These are phyloP conservation scores for Pseudozyma thailandica DNA, from an alignment of 1,284 basidiomycete species.

Conservation along the genomic window DNA sequence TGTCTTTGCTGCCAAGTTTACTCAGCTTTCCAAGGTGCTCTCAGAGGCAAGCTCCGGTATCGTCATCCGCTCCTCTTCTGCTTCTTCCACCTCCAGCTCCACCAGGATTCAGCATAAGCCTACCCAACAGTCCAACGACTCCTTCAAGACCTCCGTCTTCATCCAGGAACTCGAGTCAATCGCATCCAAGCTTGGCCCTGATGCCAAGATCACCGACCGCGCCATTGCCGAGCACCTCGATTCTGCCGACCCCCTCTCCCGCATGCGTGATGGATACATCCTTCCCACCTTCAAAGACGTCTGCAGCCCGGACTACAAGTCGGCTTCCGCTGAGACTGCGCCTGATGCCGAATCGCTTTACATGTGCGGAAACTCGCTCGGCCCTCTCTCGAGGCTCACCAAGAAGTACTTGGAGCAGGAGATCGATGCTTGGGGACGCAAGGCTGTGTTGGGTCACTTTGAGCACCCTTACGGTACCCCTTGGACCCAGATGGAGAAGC, in stretches of 20 bases:
- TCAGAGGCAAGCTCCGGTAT: slow-evolving; percentile 38
- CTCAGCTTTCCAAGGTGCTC: slow-evolving; percentile 42
- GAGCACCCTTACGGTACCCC: slow-evolving; percentile 82
- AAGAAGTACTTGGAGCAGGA: slow-evolving; percentile 82
- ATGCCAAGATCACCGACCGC: slow-evolving; percentile 40
- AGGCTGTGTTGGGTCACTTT: slow-evolving; percentile 92
- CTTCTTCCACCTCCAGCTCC: not conserved
- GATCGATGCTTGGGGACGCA: slow-evolving; percentile 80
- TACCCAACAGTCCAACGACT: slow-evolving; percentile 28
- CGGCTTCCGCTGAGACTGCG: slow-evolving; percentile 26
- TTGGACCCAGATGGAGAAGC: slow-evolving; percentile 84
- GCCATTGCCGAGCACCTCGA: slow-evolving; percentile 47
- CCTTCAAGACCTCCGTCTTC: slow-evolving; percentile 34
- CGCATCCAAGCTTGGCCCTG: slow-evolving; percentile 31
- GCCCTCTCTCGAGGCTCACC: slow-evolving; percentile 80
- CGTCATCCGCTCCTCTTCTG: slow-evolving; percentile 7
- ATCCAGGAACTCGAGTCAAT: slow-evolving; percentile 37
- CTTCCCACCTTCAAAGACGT: slow-evolving; percentile 53
- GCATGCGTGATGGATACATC: slow-evolving; percentile 50
- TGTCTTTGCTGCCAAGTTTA: slow-evolving; percentile 43
- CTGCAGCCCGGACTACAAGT: slow-evolving; percentile 26
- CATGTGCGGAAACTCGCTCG: slow-evolving; percentile 95
- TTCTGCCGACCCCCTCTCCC: slow-evolving; percentile 30
- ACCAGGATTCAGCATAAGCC: slow-evolving; percentile 20
- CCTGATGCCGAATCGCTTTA: slow-evolving; percentile 73